Base-by-base conservation (phyloP, 202 grass and related monocot genomes). In the Thinopyrum obtusiflorum region DNA sequence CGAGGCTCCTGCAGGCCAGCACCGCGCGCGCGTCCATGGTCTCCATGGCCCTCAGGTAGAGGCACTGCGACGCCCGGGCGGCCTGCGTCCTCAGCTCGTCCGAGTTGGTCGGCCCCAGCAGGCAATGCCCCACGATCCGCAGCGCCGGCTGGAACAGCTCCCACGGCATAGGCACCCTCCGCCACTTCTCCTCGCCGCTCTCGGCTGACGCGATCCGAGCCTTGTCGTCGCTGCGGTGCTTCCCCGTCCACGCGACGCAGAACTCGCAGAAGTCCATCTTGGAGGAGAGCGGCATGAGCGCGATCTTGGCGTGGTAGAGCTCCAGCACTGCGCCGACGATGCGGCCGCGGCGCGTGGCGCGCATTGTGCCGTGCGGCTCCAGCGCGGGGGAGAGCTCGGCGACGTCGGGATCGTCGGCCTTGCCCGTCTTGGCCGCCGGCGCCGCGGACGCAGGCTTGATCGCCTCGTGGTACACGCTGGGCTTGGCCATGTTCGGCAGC, bases 261-360 rank as follows among this genome's bases (percentile, higher is more conserved):
- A 96, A 92, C 83, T 88, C 91, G 60, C 88, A 96, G 61, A 98
- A 94, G 31, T 88, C 88, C 63, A 77, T 49, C 86, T 98, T 96
- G 44, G 93, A 98, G 15, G 83, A 88, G 18, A 83, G 1, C 32
- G 97, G 90, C 93, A 98, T 94, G 82, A 39, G 32, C 37, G 88
- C 84, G 29, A 98, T 85, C 77, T 90, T 96, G 47, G 33, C 62
- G 78, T 91, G 81, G 91, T 96, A 98, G 44, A 96, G 83, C 85
- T 96, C 92, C 37, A 96, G 79, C 10, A 89, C 90, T 0, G 90
- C 91, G 11, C 96, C 85, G 17, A 96, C 82, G 37, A 98, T 98
- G 65, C 82, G 55, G 12, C 86, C 89, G 23, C 90, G 86, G 4
- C 88, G 91, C 23, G 88, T 96, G 55, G 96, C 89, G 28, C 88